A percentile compares a stretch with the other conserved stretches of the same genome.
Evolutionary conservation across 2,329 filamentous ascomycete genomes (phyloP).

Genomic region (Fusarium caatingaense): DNA sequence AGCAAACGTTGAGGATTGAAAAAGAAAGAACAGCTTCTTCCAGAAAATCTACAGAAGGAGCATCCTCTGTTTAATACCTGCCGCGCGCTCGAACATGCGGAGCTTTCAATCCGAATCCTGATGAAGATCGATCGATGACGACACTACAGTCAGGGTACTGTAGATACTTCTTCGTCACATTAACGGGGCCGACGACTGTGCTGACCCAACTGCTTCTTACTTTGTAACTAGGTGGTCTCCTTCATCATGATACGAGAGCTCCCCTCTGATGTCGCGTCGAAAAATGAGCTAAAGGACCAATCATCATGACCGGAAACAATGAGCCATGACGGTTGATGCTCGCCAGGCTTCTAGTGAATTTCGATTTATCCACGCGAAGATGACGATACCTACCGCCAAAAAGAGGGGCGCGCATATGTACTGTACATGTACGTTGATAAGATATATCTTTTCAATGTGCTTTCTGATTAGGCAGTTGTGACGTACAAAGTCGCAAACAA

Average conservation of each 20-base stretch:
- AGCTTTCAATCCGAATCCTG: conserved; percentile 35
- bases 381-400: conserved; percentile 12
- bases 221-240: neutral
- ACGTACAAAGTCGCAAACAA: conserved; percentile 11
- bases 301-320: conserved; percentile 4
- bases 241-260: neutral
- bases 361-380: conserved; percentile 9
- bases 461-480: conserved; percentile 10
- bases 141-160: conserved; percentile 26
- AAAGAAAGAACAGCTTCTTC: neutral
- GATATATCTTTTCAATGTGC: neutral
- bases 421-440: neutral
- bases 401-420: conserved; percentile 4
- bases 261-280: neutral
- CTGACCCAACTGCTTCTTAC: conserved; percentile 1
- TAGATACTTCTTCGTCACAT: conserved; percentile 33
- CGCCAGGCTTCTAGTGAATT: neutral
- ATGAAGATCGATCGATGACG: conserved; percentile 45
- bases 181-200: conserved; percentile 20
- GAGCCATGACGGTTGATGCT: conserved; percentile 12
- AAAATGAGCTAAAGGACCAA: conserved; percentile 3
- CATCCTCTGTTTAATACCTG: conserved; percentile 23
- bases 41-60: neutral
- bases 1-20: neutral
- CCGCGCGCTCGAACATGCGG: conserved; percentile 12